Percentiles rank a stretch among this genome's conserved stretches.
Conservation (phyloP, 228 moss, liverwort and hornwort species). For the Sphagnum fallax region DNA sequence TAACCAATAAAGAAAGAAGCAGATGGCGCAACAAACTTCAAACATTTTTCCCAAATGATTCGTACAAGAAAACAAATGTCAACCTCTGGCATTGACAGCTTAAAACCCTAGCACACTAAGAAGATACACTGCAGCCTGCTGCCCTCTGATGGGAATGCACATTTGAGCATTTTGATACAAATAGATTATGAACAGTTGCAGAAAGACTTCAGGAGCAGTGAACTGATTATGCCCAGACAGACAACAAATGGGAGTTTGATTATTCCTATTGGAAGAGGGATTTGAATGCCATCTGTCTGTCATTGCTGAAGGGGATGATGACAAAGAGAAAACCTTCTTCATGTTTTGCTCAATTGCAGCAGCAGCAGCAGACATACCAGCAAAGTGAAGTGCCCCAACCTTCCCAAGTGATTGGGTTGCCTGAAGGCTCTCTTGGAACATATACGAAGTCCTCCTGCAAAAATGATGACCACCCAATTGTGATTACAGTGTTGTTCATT, state of each 20-base stretch:
- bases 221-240: neutral
- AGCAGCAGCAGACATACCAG: constrained; percentile 33
- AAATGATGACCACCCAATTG: neutral
- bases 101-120: too few relatives aligned
- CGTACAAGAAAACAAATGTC: neutral
- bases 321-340: neutral
- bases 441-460: constrained; percentile 56
- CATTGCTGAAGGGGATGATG: neutral
- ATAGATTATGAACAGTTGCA: neutral
- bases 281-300: neutral
- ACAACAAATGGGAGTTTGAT: neutral
- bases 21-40: neutral
- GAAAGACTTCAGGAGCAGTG: neutral
- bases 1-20: neutral
- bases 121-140: too few relatives aligned
- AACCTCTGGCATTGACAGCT: too few relatives aligned
- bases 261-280: neutral
- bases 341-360: too few relatives aligned
- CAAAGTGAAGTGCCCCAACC: constrained; percentile 97
- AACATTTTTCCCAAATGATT: neutral
- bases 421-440: constrained; percentile 47
- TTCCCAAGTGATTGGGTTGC: constrained; percentile 67
- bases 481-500: neutral
- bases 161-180: neutral
- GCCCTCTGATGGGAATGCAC: too few relatives aligned